These are phyloP conservation scores for Sphagnum tenellum DNA, from an alignment of 225 moss, liverwort and hornwort species.

Conservation along the genomic window DNA sequence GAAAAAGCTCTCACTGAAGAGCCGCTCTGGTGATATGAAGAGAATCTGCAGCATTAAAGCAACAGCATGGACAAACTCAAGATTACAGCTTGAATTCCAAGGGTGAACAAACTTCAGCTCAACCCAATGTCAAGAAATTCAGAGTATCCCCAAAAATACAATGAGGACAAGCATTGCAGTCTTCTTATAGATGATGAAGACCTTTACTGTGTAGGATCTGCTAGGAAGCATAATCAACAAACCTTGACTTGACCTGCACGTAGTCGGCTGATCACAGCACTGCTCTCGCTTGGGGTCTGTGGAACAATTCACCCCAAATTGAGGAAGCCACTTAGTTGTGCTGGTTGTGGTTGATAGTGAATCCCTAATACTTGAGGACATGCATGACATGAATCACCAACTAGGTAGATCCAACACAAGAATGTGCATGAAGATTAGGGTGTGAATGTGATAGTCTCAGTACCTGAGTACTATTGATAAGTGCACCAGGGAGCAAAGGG, in stretches of 20 bases:
- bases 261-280: conserved; percentile 49
- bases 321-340: no score
- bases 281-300: conserved; percentile 77
- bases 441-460: background rate
- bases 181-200: no score
- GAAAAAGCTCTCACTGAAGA: conserved; percentile 77
- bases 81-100: no score
- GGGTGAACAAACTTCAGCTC: no score
- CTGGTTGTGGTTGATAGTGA: no score
- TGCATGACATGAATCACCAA: no score
- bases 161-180: no score
- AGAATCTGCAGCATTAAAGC: conserved; percentile 38
- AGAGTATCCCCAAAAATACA: background rate
- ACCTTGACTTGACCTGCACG: conserved; percentile 76
- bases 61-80: no score
- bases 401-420: no score
- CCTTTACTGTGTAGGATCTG: no score
- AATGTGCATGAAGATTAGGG: no score
- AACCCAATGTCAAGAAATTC: background rate
- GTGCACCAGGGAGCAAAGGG: conserved; percentile 64
- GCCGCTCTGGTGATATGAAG: conserved; percentile 87
- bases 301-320: conserved; percentile 1
- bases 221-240: background rate
- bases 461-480: conserved; percentile 88
- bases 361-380: no score